Conservation (phyloP, 2,329 filamentous ascomycete genomes). For the Pseudogymnoascus sp. region DNA sequence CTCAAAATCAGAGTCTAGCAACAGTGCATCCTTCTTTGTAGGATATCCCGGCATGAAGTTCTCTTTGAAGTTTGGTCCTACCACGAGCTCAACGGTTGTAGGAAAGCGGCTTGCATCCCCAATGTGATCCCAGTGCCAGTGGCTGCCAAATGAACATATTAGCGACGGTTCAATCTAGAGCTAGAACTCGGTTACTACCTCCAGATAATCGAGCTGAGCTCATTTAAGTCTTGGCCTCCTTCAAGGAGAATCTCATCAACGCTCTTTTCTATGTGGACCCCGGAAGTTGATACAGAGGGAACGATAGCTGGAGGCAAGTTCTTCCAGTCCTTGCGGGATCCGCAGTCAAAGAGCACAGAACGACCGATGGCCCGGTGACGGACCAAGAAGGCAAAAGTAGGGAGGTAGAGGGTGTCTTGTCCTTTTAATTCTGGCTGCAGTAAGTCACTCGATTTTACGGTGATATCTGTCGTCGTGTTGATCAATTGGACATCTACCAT, state of each 20-base stretch:
- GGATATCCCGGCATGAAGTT: constrained; percentile 35
- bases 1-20: constrained; percentile 31
- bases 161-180: neutral
- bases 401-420: neutral
- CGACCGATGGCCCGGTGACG: constrained; percentile 11
- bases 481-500: constrained; percentile 1
- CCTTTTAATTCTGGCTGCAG: neutral
- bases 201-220: constrained; percentile 32
- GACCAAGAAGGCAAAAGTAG: neutral
- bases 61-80: constrained; percentile 36
- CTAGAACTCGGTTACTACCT: constrained; percentile 7
- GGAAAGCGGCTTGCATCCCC: constrained; percentile 36
- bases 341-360: constrained; percentile 26
- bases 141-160: constrained; percentile 19
- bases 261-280: constrained; percentile 23
- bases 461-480: neutral
- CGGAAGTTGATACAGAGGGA: constrained; percentile 18
- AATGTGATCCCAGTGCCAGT: constrained; percentile 31
- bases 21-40: constrained; percentile 26
- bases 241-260: constrained; percentile 29
- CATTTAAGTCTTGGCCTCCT: constrained; percentile 25
- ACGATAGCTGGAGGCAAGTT: constrained; percentile 23
- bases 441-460: neutral
- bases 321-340: constrained; percentile 26
- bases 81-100: constrained; percentile 31